Conservation (phyloP, 2,329 filamentous ascomycete genomes). For the Botrytis pseudocinerea region DNA sequence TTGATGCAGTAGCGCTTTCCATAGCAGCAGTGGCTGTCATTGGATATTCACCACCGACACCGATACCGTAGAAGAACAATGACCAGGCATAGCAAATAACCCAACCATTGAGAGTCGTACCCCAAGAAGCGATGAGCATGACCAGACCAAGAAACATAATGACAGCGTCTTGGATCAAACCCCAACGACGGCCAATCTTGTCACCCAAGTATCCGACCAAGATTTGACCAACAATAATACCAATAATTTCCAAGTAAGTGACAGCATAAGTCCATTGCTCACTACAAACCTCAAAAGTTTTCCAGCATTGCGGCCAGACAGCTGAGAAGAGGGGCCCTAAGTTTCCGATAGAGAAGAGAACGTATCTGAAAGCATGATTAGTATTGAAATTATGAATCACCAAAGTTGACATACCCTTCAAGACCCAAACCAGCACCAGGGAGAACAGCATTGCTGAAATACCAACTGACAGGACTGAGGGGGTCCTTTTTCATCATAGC, state of each 20-base stretch:
- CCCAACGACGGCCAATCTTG: constrained; percentile 86
- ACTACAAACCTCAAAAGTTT: constrained; percentile 62
- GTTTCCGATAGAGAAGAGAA: constrained; percentile 96
- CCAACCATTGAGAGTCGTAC: constrained; percentile 84
- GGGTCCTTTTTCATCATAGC: constrained; percentile 84
- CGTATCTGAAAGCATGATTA: constrained; percentile 61
- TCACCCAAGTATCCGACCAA: constrained; percentile 79
- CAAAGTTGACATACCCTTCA: constrained; percentile 60
- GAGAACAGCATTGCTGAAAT: constrained; percentile 87
- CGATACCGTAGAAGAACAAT: constrained; percentile 83
- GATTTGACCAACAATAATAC: constrained; percentile 93
- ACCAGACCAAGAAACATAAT: constrained; percentile 94
- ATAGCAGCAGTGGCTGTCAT: constrained; percentile 96
- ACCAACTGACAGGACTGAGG: constrained; percentile 78
- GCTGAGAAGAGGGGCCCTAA: constrained; percentile 77
- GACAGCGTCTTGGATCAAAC: constrained; percentile 88
- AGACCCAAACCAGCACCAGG: constrained; percentile 89
- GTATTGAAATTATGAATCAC: not conserved
- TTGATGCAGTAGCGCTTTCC: constrained; percentile 83
- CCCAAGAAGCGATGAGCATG: constrained; percentile 92
- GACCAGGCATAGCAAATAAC: constrained; percentile 96
- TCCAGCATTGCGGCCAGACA: constrained; percentile 80
- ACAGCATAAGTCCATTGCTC: constrained; percentile 80
- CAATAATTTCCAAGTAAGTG: constrained; percentile 88
- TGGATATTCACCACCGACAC: constrained; percentile 85